Evolutionary conservation across 371 early-diverging fungal species (phyloP), one percentile per base, ranked within the genome.

Genomic region (Lichtheimia hyalospora): DNA sequence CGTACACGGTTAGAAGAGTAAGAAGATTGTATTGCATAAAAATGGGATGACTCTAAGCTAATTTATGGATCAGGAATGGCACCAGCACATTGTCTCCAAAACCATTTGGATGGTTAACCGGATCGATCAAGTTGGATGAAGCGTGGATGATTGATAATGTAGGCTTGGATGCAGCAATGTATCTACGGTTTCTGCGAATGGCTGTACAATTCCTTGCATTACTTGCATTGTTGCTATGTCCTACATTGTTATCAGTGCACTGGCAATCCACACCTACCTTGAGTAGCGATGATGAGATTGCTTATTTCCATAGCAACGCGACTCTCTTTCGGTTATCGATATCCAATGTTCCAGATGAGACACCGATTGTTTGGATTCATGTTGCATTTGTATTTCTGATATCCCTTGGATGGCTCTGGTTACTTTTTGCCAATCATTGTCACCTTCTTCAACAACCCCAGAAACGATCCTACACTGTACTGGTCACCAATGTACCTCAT

Each of bases 121-220:
- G 60, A 0, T 63, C 68, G 0, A 52, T 71, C 24, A 57, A 71
- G 15, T 57, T 81, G 12, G 65, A 75, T 10, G 83, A 86, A 62
- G 62, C 60, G 10, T 79, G 79, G 21, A 67, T 75, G 27, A 57
- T 84, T 7, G 56, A 72, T n/a, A 64, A 79, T 57, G 81, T 84
- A 2, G 89, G 89, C 15, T 60, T 89, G 8, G 89, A 89, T 49
- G 85, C 89, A 0, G 81, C 84, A 20, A 84, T 89, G 84, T 83
- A 84, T 63, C 61, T 89, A n/a, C 84, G 85, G 5, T 87, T 83
- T 68, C 67, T 89, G n/a, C 77, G 75, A 41, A 86, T 86, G 85
- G 76, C 82, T 27, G 73, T 83, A 27, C 85, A 86, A 49, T 84
- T 86, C 54, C 63, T 84, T 18, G 49, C 71, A 13, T 66, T 84